These are phyloP conservation scores for Populus davidiana DNA, from an alignment of 345 rosid genomes.

Conservation along the genomic window DNA sequence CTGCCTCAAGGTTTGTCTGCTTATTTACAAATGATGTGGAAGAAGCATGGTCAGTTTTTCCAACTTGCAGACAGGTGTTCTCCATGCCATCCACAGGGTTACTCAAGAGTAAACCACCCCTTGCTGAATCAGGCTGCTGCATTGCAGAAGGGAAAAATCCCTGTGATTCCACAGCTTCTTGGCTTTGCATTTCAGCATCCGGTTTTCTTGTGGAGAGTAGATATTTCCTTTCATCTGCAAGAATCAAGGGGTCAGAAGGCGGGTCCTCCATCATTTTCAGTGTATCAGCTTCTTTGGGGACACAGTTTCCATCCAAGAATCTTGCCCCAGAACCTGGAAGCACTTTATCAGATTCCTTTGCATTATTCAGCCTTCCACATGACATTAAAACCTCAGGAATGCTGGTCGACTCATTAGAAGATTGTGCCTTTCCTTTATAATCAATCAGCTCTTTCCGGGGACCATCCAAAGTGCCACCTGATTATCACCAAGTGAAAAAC, in stretches of 20 bases:
- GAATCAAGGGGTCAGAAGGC: slow-evolving; percentile 29
- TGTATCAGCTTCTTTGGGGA: slow-evolving; percentile 42
- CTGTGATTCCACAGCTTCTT: slow-evolving; percentile 44
- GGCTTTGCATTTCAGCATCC: slow-evolving; percentile 48
- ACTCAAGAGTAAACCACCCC: slow-evolving; percentile 28
- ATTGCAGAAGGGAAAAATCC: slow-evolving; percentile 20
- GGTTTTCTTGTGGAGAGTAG: slow-evolving; percentile 34
- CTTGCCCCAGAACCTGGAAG: slow-evolving; percentile 45
- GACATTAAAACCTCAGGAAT: slow-evolving; percentile 42
- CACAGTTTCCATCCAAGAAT: slow-evolving; percentile 45
- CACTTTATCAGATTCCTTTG: slow-evolving; percentile 33
- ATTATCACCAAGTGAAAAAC: slow-evolving; percentile 5
- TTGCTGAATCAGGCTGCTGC: slow-evolving; percentile 41
- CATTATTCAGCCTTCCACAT: slow-evolving; percentile 48
- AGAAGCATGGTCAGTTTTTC: slow-evolving; percentile 37
- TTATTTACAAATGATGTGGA: slow-evolving; percentile 35
- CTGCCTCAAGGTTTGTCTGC: slow-evolving; percentile 42
- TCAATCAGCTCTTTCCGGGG: slow-evolving; percentile 48
- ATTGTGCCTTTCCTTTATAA: slow-evolving; percentile 44
- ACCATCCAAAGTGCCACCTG: slow-evolving; percentile 50
- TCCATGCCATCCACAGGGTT: slow-evolving; percentile 31
- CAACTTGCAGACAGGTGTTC: slow-evolving; percentile 37
- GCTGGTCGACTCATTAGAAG: slow-evolving; percentile 38
- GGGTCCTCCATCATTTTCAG: slow-evolving; percentile 40
- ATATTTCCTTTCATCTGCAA: slow-evolving; percentile 50